A percentile compares a stretch with the other conserved stretches of the same genome.
These are phyloP conservation scores for Saccharomyces pastorianus DNA, from an alignment of 1,139 yeast species.

Conservation along the genomic window DNA sequence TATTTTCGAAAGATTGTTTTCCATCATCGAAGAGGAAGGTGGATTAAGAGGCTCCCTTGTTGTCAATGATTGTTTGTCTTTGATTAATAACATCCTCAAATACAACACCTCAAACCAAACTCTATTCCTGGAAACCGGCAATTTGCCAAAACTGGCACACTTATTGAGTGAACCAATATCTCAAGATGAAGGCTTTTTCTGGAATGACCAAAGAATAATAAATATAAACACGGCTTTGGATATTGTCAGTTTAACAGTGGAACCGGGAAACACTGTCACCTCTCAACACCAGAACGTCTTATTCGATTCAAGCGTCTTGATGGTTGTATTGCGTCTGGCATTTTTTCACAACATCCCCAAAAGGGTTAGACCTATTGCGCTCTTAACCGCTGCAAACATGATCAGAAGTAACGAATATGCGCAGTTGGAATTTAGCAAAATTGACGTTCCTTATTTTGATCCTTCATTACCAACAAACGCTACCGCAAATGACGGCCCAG, in stretches of 20 bases:
- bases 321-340: constrained; percentile 58
- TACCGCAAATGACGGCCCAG: constrained; percentile 16
- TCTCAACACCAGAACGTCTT: constrained; percentile 53
- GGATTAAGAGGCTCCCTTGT: constrained; percentile 82
- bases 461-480: constrained; percentile 51
- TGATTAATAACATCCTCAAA: constrained; percentile 62
- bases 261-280: constrained; percentile 65
- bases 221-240: constrained; percentile 63
- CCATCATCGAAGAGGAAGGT: constrained; percentile 77
- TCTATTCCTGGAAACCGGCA: constrained; percentile 76
- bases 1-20: constrained; percentile 73
- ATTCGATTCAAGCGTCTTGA: constrained; percentile 54
- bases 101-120: constrained; percentile 90
- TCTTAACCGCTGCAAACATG: constrained; percentile 69
- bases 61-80: constrained; percentile 79
- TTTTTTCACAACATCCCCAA: constrained; percentile 60
- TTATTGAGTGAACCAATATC: constrained; percentile 55
- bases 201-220: constrained; percentile 67
- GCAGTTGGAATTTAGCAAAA: constrained; percentile 63
- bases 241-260: constrained; percentile 64
- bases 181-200: constrained; percentile 42
- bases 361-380: constrained; percentile 54
- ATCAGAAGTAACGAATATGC: constrained; percentile 55
- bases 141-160: constrained; percentile 55
- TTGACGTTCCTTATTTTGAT: constrained; percentile 88